phyloP scores from a whole-genome alignment of 2,329 filamentous ascomycete species.

The Epichloe gansuensis region DNA sequence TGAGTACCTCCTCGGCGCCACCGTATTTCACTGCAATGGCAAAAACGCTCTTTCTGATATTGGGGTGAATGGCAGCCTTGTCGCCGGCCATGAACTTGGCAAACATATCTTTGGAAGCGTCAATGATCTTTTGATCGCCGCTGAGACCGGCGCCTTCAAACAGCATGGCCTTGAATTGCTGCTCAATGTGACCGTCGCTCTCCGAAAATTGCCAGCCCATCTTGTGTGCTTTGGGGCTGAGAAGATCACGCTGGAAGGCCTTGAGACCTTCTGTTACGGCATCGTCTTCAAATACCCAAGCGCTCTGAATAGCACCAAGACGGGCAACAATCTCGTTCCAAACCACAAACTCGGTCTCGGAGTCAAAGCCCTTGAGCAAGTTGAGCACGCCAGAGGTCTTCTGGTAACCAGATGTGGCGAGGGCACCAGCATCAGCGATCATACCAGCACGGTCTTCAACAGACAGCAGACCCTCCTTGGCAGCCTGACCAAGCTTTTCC shows the following conservation, averaged over 20 bases:
- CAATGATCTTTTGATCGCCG: slow-evolving; percentile 67
- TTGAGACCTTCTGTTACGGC: slow-evolving; percentile 64
- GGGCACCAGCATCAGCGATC: slow-evolving; percentile 82
- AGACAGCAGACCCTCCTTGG: slow-evolving; percentile 56
- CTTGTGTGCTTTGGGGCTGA: slow-evolving; percentile 69
- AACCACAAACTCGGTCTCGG: slow-evolving; percentile 80
- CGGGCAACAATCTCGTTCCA: slow-evolving; percentile 86
- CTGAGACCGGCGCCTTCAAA: slow-evolving; percentile 74
- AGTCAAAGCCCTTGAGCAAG: slow-evolving; percentile 71
- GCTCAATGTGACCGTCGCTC: slow-evolving; percentile 74
- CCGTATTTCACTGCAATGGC: slow-evolving; percentile 74
- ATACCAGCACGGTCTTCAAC: slow-evolving; percentile 91
- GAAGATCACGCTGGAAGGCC: slow-evolving; percentile 68
- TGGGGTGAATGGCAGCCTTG: slow-evolving; percentile 73
- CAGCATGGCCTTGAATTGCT: slow-evolving; percentile 88
- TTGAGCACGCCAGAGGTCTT: slow-evolving; percentile 84
- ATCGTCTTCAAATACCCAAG: slow-evolving; percentile 72
- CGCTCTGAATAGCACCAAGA: slow-evolving; percentile 63
- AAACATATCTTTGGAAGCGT: slow-evolving; percentile 83
- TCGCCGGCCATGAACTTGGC: slow-evolving; percentile 72
- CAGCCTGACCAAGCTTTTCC: slow-evolving; percentile 76
- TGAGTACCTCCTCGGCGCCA: slow-evolving; percentile 62
- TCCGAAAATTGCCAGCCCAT: slow-evolving; percentile 82
- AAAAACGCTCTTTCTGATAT: slow-evolving; percentile 79
- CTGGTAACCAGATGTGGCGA: slow-evolving; percentile 83